Percentiles rank a stretch among this genome's conserved stretches.
Conservation (phyloP, 306 rosid species). For the Cicer yamashitae region DNA sequence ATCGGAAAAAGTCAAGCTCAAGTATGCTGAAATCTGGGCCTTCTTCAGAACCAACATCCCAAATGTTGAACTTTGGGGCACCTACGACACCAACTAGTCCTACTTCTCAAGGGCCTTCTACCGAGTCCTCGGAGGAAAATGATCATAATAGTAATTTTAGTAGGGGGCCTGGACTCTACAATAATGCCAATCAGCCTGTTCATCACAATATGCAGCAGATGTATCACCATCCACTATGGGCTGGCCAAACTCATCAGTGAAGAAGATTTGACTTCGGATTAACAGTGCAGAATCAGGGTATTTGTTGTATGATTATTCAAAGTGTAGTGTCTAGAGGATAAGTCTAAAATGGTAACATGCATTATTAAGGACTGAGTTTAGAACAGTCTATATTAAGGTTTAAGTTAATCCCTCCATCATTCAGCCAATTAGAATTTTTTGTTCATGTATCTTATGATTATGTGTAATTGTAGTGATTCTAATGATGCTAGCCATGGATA, state of each 20-base stretch:
- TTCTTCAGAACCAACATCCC: constrained; percentile 60
- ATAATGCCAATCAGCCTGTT: constrained; percentile 62
- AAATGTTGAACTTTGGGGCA: constrained; percentile 73
- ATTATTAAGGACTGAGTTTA: constrained; percentile 45
- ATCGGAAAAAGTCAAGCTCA: constrained; percentile 65
- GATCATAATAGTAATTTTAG: constrained; percentile 61
- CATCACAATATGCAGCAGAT: constrained; percentile 60
- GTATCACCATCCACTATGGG: constrained; percentile 78
- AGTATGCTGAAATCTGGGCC: constrained; percentile 57
- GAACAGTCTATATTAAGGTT: constrained; percentile 52
- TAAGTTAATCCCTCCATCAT: constrained; percentile 21
- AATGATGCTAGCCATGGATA: constrained; percentile 55
- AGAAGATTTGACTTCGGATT: constrained; percentile 41
- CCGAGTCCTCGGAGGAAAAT: constrained; percentile 86
- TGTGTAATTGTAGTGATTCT: constrained; percentile 40
- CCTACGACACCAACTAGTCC: constrained; percentile 69
- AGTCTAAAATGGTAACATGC: constrained; percentile 58
- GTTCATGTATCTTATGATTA: neutral
- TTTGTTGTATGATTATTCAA: constrained; percentile 42
- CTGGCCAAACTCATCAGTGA: constrained; percentile 82
- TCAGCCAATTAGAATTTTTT: constrained; percentile 44
- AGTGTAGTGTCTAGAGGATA: constrained; percentile 53
- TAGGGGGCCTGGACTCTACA: constrained; percentile 67
- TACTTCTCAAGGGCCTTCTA: constrained; percentile 81
- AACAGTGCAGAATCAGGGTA: constrained; percentile 50